Conservation (phyloP, 768 basidiomycete species). For the Russula griseocarnosa region DNA sequence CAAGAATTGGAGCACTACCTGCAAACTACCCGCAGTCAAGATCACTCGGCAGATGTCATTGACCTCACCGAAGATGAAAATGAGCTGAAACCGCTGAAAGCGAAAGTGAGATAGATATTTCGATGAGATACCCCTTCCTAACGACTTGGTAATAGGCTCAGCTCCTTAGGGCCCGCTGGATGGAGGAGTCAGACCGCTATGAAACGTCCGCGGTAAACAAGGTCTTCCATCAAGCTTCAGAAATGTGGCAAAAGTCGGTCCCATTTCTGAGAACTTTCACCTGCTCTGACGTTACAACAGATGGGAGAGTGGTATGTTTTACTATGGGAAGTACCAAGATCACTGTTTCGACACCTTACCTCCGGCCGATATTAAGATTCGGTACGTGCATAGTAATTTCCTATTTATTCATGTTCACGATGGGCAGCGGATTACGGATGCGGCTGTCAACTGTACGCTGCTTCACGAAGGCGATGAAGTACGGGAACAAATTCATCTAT, state of each 20-base stretch:
- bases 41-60: slow-evolving; percentile 39
- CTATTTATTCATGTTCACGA: neutral
- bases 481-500: slow-evolving; percentile 93
- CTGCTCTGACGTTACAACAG: slow-evolving; percentile 36
- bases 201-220: slow-evolving; percentile 59
- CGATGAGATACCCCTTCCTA: neutral
- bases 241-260: slow-evolving; percentile 49
- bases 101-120: slow-evolving; percentile 52
- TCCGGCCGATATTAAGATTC: slow-evolving; percentile 40
- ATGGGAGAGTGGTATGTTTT: slow-evolving; percentile 83
- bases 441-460: slow-evolving; percentile 59
- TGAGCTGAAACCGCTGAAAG: slow-evolving; percentile 52
- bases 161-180: slow-evolving; percentile 85
- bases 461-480: slow-evolving; percentile 65
- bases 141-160: slow-evolving; percentile 49
- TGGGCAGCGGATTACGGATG: slow-evolving; percentile 56
- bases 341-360: slow-evolving; percentile 59
- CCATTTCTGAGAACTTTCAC: neutral
- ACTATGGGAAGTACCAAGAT: slow-evolving; percentile 88
- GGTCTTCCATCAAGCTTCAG: slow-evolving; percentile 51
- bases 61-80: slow-evolving; percentile 57
- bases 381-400: slow-evolving; percentile 37
- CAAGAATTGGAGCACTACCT: slow-evolving; percentile 80
- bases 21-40: slow-evolving; percentile 35
- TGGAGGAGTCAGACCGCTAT: slow-evolving; percentile 83